Conservation (phyloP, 169 alveolate genomes). For the Amoebophrya sp. region DNA sequence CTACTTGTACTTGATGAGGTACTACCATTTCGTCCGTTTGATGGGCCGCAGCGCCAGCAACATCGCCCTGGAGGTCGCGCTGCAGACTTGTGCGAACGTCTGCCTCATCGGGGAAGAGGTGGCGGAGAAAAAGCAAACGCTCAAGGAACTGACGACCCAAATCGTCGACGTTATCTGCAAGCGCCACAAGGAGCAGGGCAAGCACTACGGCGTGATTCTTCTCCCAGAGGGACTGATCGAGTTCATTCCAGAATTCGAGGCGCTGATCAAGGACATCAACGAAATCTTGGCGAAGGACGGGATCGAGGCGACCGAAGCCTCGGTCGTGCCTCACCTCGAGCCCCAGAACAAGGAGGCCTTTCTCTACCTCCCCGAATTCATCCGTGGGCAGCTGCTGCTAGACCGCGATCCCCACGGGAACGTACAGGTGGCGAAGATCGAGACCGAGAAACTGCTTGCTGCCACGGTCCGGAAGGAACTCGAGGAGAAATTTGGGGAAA, state of each 20-base stretch:
- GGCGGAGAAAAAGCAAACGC: constrained; percentile 38
- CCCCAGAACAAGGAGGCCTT: not conserved
- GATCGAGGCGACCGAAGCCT: constrained; percentile 42
- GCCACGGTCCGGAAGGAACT: constrained; percentile 70
- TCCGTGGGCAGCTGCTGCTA: constrained; percentile 86
- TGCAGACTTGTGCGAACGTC: constrained; percentile 88
- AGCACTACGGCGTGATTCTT: constrained; percentile 88
- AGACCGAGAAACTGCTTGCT: constrained; percentile 92
- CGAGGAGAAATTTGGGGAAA: constrained; percentile 19
- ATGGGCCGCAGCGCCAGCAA: constrained; percentile 99
- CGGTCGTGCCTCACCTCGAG: not conserved
- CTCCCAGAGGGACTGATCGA: constrained; percentile 97
- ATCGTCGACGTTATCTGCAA: constrained; percentile 25
- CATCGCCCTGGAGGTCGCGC: constrained; percentile 91
- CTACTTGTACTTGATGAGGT: not conserved
- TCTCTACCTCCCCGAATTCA: constrained; percentile 79
- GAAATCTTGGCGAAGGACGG: constrained; percentile 62
- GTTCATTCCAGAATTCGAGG: constrained; percentile 54
- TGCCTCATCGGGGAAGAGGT: constrained; percentile 86
- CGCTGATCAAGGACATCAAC: constrained; percentile 83
- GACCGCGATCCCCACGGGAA: constrained; percentile 99
- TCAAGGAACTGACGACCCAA: constrained; percentile 39
- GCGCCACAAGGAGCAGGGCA: constrained; percentile 34
- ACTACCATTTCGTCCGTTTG: constrained; percentile 90
- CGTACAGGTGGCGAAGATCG: constrained; percentile 94